Evolutionary conservation across 768 basidiomycete species (phyloP).

Genomic region (Lentinula boryana): DNA sequence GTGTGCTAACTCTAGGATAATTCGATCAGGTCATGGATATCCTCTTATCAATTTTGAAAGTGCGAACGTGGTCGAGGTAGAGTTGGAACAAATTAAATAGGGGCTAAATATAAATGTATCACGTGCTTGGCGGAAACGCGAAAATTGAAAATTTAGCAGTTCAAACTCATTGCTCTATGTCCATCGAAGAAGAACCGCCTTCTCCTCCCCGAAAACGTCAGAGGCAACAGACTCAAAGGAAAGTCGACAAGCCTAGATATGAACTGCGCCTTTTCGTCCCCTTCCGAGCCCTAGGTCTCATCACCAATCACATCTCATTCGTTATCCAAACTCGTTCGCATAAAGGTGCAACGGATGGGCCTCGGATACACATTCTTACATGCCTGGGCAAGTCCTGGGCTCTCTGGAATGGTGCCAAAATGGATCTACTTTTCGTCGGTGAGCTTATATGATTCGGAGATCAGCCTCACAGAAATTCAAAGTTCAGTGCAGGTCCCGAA

Average conservation of each 20-base stretch:
- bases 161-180: neutral
- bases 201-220: slow-evolving; percentile 49
- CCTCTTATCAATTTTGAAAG: no score
- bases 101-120: neutral
- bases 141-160: neutral
- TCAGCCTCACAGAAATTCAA: neutral
- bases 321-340: slow-evolving; percentile 78
- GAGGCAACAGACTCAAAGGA: slow-evolving; percentile 25
- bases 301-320: slow-evolving; percentile 89
- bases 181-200: slow-evolving; percentile 10
- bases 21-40: no score
- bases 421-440: slow-evolving; percentile 92
- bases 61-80: no score
- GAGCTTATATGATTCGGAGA: slow-evolving; percentile 28
- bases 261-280: slow-evolving; percentile 75
- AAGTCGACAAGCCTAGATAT: slow-evolving; percentile 15
- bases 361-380: slow-evolving; percentile 77
- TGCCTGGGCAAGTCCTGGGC: slow-evolving; percentile 90
- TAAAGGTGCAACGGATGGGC: slow-evolving; percentile 82
- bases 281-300: slow-evolving; percentile 90
- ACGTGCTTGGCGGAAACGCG: neutral
- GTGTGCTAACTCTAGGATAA: no score
- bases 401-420: slow-evolving; percentile 92
- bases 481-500: slow-evolving; percentile 66
- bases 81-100: no score